Evolutionary conservation across 805 yeast species (phyloP), one percentile per base, ranked within the genome.

Genomic region (Metschnikowia gruessii): DNA sequence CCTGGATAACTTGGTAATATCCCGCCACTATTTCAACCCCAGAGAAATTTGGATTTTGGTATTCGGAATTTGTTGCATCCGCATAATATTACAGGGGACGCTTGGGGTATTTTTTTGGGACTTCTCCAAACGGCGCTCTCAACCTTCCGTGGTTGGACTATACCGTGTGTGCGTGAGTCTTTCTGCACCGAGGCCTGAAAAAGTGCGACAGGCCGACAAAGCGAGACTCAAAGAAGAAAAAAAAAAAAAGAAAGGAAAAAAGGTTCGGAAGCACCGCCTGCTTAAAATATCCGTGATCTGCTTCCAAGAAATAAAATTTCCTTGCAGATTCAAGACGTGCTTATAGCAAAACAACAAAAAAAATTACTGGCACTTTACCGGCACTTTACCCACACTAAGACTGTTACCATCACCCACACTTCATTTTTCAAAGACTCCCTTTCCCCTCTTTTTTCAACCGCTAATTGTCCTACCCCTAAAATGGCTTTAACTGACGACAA

Each of bases 401-500:
- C 17, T 16, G 22, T 19, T 11, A n/a, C 26, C 21, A 21, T 3
- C 30, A 13, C n/a, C n/a, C 17, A 10, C 38, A 13, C 32, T 26
- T 2, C 7, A n/a, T 6, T 18, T 26, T 15, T 9, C 32, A n/a
- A 37, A 26, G 15, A 11, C 2, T 26, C 11, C 12, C 33, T 24
- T 24, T 33, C 38, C 24, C 38, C 34, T 22, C 38, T 17, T 17
- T 24, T 34, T 13, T 3, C 26, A 41, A 33, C n/a, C n/a, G n/a
- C n/a, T n/a, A n/a, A n/a, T n/a, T n/a, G 15, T 38, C 38, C 32
- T 10, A 7, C 16, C 33, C 2, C 15, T 10, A 22, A 29, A 41
- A 59, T 57, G 58, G 55, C 59, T 26, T 48, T 59, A 19, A 51
- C 60, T 26, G 63, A 61, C 44, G 66, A 61, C 24, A 53, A 52